Conservation (phyloP, 2,329 filamentous ascomycete genomes). For the Aspergillus sp. region DNA sequence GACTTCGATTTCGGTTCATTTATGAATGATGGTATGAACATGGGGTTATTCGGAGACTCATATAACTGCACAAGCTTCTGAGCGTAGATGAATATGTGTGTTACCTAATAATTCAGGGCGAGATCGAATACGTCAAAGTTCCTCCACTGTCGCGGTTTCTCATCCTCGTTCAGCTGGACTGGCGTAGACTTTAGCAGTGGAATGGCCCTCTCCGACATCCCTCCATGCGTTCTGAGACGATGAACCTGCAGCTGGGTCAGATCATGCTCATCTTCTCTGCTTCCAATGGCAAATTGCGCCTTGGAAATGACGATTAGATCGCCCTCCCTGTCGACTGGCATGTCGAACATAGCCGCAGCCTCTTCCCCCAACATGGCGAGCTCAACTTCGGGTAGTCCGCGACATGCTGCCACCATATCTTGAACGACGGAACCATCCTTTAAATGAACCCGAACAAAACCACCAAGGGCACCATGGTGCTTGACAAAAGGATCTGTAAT, state of each 20-base stretch:
- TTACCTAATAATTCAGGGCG: not conserved
- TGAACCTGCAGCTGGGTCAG: slow-evolving; percentile 12
- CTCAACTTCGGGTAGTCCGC: slow-evolving; percentile 31
- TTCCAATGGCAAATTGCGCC: slow-evolving; percentile 38
- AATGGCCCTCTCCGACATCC: slow-evolving; percentile 35
- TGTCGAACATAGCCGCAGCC: slow-evolving; percentile 34
- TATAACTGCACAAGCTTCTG: not conserved
- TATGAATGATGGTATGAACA: not conserved
- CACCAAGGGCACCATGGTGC: slow-evolving; percentile 44
- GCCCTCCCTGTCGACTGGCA: slow-evolving; percentile 41
- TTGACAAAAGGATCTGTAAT: slow-evolving; percentile 46
- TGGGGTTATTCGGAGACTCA: not conserved
- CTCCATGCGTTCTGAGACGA: slow-evolving; percentile 41
- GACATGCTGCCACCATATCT: not conserved
- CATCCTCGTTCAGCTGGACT: not conserved
- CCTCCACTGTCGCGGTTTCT: not conserved
- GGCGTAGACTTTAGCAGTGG: not conserved
- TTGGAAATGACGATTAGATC: slow-evolving; percentile 41
- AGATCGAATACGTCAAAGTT: slow-evolving; percentile 1
- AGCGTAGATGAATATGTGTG: not conserved
- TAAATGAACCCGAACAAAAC: slow-evolving; percentile 43
- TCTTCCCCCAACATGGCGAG: slow-evolving; percentile 28
- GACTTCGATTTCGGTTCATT: not conserved
- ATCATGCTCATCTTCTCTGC: slow-evolving; percentile 16
- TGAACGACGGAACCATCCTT: slow-evolving; percentile 9